phyloP scores from a whole-genome alignment of 2,329 filamentous ascomycete genomes.

The Seiridium cupressi region DNA sequence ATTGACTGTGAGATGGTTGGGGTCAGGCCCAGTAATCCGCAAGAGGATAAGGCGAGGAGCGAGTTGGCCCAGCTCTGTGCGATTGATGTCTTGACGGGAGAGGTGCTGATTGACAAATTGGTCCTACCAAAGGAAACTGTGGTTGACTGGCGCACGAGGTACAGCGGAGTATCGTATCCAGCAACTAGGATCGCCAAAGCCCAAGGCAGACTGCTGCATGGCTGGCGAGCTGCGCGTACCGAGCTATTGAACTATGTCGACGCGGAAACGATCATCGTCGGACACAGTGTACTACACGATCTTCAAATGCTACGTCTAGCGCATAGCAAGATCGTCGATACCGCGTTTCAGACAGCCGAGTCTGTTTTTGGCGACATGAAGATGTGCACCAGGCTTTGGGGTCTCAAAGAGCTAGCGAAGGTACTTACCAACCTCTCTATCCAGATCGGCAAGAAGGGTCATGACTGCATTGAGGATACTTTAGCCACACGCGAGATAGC shows the following conservation, averaged over 20 bases:
- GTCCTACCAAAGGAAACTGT: constrained; percentile 31
- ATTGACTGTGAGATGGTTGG: constrained; percentile 50
- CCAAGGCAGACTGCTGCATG: constrained; percentile 29
- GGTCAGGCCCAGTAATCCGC: constrained; percentile 12
- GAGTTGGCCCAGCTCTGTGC: constrained; percentile 22
- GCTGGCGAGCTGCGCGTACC: constrained; percentile 40
- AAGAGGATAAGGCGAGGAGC: background rate
- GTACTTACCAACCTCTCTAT: constrained; percentile 34
- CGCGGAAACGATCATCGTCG: constrained; percentile 42
- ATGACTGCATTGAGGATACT: constrained; percentile 48
- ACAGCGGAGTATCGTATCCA: constrained; percentile 35
- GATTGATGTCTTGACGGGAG: constrained; percentile 44
- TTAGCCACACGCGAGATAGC: constrained; percentile 47
- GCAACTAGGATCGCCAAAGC: constrained; percentile 21
- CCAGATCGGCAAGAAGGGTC: constrained; percentile 33
- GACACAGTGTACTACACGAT: constrained; percentile 45
- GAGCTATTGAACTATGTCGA: constrained; percentile 41
- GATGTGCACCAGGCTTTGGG: constrained; percentile 23
- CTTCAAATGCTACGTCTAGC: constrained; percentile 40
- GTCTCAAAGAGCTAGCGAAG: constrained; percentile 32
- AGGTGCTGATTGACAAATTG: constrained; percentile 40
- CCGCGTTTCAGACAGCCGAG: constrained; percentile 36
- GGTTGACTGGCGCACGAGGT: constrained; percentile 34
- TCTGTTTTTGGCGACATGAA: constrained; percentile 24
- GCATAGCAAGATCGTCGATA: constrained; percentile 42